Percentiles rank a stretch among this genome's conserved stretches.
Evolutionary conservation across 192 early-diverging fungal genomes (phyloP).

Genomic region (Radiomyces spectabilis): DNA sequence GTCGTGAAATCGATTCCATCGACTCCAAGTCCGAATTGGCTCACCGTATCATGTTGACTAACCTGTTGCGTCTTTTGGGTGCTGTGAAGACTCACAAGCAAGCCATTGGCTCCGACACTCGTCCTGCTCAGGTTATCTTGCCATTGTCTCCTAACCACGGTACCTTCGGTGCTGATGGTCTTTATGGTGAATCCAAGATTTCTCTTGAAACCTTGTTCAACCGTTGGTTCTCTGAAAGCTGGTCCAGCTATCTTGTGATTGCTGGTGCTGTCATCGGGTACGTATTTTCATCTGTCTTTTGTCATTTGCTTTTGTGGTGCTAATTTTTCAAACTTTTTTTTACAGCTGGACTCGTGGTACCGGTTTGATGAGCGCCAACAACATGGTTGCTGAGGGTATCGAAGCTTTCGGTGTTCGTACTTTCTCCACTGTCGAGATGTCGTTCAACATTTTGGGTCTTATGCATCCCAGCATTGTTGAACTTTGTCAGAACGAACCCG

Average conservation of each 20-base stretch:
- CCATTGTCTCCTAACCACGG: slow-evolving; percentile 97
- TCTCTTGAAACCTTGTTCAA: slow-evolving; percentile 86
- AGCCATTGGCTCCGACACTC: slow-evolving; percentile 64
- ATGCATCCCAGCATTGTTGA: slow-evolving; percentile 74
- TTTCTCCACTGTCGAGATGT: slow-evolving; percentile 88
- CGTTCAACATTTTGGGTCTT: slow-evolving; percentile 87
- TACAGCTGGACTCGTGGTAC: slow-evolving; percentile 88
- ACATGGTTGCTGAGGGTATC: slow-evolving; percentile 81
- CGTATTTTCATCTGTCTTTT: background rate
- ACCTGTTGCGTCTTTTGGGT: slow-evolving; percentile 81
- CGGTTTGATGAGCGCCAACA: slow-evolving; percentile 88
- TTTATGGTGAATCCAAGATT: slow-evolving; percentile 93
- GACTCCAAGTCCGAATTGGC: slow-evolving; percentile 87
- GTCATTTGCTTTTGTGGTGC: no score
- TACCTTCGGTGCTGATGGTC: slow-evolving; percentile 86
- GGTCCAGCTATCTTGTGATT: slow-evolving; percentile 81
- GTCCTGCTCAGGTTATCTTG: slow-evolving; percentile 80
- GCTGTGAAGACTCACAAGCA: slow-evolving; percentile 80
- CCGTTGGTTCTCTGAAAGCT: slow-evolving; percentile 86
- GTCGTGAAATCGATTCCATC: slow-evolving; percentile 77
- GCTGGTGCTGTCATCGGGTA: slow-evolving; percentile 87
- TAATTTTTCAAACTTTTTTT: no score
- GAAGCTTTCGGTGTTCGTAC: slow-evolving; percentile 86
- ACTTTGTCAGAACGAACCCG: slow-evolving; percentile 62
- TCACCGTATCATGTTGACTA: slow-evolving; percentile 92